A percentile compares a stretch with the other conserved stretches of the same genome.
phyloP scores from a whole-genome alignment of 139 green algal species.

The Tetraselmis striata region DNA sequence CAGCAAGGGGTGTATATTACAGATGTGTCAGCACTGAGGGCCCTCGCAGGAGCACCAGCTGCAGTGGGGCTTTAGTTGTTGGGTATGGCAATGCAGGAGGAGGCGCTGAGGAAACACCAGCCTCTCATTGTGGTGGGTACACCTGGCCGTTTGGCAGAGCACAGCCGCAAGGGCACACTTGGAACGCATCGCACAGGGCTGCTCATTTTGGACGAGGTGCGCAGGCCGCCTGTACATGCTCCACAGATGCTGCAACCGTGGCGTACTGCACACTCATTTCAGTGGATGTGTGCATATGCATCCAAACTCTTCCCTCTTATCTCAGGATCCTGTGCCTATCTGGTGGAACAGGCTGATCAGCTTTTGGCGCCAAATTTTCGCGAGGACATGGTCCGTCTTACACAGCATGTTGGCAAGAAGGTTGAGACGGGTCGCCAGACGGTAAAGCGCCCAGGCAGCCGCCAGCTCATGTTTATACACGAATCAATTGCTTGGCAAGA shows the following conservation, averaged over 20 bases:
- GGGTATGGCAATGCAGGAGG: too few relatives aligned
- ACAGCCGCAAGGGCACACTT: conserved; percentile 46
- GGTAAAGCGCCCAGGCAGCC: not conserved
- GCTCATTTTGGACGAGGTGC: not conserved
- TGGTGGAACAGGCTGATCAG: conserved; percentile 60
- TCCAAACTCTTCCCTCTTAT: too few relatives aligned
- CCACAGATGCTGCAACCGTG: too few relatives aligned
- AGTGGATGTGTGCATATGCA: too few relatives aligned
- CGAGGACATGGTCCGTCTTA: conserved; percentile 72
- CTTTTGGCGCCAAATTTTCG: conserved; percentile 73
- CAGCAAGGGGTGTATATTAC: too few relatives aligned
- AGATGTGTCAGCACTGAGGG: too few relatives aligned
- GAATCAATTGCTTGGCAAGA: too few relatives aligned
- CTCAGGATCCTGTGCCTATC: not conserved
- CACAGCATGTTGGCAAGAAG: conserved; percentile 56
- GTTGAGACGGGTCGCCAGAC: conserved; percentile 6
- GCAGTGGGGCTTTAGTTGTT: not conserved
- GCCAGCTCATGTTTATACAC: too few relatives aligned
- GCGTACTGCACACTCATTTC: too few relatives aligned
- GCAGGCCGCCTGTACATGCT: conserved; percentile 29
- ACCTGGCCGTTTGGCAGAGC: conserved; percentile 82
- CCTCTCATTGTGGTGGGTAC: conserved; percentile 92
- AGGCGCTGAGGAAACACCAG: conserved; percentile 70
- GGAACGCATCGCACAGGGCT: conserved; percentile 29
- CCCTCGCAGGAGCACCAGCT: not conserved